These are phyloP conservation scores for Spongiforma sp. DNA, from an alignment of 1,284 basidiomycete species.

Conservation along the genomic window DNA sequence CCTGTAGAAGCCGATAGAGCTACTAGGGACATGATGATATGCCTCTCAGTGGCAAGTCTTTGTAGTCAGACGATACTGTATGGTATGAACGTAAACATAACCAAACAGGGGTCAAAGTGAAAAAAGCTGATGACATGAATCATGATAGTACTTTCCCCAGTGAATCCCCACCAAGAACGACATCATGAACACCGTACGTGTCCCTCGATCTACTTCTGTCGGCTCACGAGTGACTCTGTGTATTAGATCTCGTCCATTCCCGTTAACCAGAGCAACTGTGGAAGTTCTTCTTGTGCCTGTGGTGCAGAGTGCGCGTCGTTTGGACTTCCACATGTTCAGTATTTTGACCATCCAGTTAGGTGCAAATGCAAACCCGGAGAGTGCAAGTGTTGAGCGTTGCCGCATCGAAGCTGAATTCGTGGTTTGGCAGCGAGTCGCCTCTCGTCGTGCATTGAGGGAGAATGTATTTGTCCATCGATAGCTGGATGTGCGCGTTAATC, in stretches of 20 bases:
- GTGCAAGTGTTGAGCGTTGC: slow-evolving; percentile 18
- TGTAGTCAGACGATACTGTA: no score
- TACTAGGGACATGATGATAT: no score
- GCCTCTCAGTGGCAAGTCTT: no score
- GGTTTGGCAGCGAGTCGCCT: no score
- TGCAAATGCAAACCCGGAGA: slow-evolving; percentile 21
- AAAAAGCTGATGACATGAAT: slow-evolving; percentile 1
- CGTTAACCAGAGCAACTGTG: slow-evolving; percentile 15
- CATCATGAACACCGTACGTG: slow-evolving; percentile 16
- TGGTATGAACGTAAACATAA: slow-evolving; percentile 1
- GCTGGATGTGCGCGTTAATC: no score
- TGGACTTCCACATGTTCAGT: background rate
- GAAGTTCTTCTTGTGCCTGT: slow-evolving; percentile 7
- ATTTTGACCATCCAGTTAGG: slow-evolving; percentile 1
- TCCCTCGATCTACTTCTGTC: background rate
- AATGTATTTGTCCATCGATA: no score
- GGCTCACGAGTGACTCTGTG: background rate
- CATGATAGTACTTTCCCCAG: no score
- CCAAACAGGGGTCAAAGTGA: slow-evolving; percentile 4
- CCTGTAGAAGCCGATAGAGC: no score
- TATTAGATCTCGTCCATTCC: slow-evolving; percentile 4
- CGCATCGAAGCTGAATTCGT: no score
- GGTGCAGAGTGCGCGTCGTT: slow-evolving; percentile 2
- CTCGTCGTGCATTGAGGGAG: no score
- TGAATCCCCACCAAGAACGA: no score